Percentiles rank a stretch among this genome's conserved stretches.
phyloP scores from a whole-genome alignment of 1,139 yeast species.

The Geotrichum reessii region DNA sequence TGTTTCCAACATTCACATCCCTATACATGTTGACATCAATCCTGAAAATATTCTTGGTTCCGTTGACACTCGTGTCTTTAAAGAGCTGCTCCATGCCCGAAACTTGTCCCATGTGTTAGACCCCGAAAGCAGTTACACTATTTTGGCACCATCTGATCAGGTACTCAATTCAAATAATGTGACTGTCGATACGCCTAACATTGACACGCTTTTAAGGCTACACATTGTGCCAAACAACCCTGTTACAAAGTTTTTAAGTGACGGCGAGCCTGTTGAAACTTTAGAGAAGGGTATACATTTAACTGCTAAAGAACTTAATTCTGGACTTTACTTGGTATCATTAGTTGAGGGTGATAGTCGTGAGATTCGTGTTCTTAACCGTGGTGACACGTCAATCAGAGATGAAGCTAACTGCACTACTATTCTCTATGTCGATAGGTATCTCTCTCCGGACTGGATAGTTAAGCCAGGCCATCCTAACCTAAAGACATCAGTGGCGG shows the following conservation, averaged over 20 bases:
- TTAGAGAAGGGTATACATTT: constrained; percentile 42
- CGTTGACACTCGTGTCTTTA: constrained; percentile 42
- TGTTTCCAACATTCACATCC: constrained; percentile 51
- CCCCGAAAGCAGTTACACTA: constrained; percentile 45
- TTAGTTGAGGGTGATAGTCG: constrained; percentile 52
- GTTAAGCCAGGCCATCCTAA: constrained; percentile 14
- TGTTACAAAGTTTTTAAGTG: constrained; percentile 34
- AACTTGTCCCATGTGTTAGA: constrained; percentile 36
- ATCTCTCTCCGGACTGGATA: constrained; percentile 62
- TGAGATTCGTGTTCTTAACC: constrained; percentile 57
- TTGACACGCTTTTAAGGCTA: constrained; percentile 54
- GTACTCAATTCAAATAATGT: constrained; percentile 52
- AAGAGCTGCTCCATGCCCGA: constrained; percentile 44
- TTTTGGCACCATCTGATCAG: constrained; percentile 66
- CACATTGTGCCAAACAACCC: constrained; percentile 63
- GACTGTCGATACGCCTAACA: constrained; percentile 41
- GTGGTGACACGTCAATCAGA: constrained; percentile 48
- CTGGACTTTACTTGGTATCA: constrained; percentile 34
- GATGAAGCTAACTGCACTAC: constrained; percentile 37
- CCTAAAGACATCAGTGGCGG: constrained; percentile 34
- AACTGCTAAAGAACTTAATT: constrained; percentile 39
- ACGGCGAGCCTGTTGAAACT: constrained; percentile 38
- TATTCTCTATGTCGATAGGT: constrained; percentile 65
- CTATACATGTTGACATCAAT: constrained; percentile 50
- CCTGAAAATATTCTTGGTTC: constrained; percentile 53